Base-by-base conservation (phyloP, 768 basidiomycete species). In the Pluteus cervinus region DNA sequence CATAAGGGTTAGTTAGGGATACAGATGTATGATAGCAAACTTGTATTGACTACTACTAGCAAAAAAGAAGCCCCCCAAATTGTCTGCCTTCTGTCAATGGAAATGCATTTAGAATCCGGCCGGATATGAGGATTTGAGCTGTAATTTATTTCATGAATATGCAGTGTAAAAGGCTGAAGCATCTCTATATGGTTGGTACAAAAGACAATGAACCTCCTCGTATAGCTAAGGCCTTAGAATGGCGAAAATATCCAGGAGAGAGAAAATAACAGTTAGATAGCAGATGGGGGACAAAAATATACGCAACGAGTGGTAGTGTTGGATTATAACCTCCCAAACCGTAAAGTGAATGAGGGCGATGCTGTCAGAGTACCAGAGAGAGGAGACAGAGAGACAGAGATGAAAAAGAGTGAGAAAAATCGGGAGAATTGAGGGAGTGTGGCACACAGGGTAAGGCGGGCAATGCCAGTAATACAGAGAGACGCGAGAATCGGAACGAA, bases 161-260 rank as follows among this genome's bases (percentile, higher is more conserved):
- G 43, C 37, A 49, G 51, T 56, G 50, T 49, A 46, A 53, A 52
- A 50, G 40, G 44, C 42, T 48, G 53, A 53, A 63, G 56, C 57
- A 63, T 62, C 63, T 56, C 56, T 66, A 60, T 66, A 65, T 57
- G 61, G 51, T 53, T 60, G 56, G 58, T 67, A 68, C 61, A 66
- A 55, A 44, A 54, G 51, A 57, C 48, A 50, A 42, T 41, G 43
- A 54, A 52, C 54, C 61, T 60, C 65, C 58, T 54, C 55, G 56
- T 49, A 57, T 37, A 47, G 45, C 50, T 45, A 48, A 44, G 51
- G 48, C 45, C 49, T 46, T n/a, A n/a, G n/a, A n/a, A n/a, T n/a
- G n/a, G n/a, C n/a, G n/a, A n/a, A n/a, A n/a, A n/a, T n/a, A n/a
- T n/a, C n/a, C n/a, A 36, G 35, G 24, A 26, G 34, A 37, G 28